Base-by-base conservation (phyloP, 2,329 filamentous ascomycete species). In the Sphaceloma murrayae region DNA sequence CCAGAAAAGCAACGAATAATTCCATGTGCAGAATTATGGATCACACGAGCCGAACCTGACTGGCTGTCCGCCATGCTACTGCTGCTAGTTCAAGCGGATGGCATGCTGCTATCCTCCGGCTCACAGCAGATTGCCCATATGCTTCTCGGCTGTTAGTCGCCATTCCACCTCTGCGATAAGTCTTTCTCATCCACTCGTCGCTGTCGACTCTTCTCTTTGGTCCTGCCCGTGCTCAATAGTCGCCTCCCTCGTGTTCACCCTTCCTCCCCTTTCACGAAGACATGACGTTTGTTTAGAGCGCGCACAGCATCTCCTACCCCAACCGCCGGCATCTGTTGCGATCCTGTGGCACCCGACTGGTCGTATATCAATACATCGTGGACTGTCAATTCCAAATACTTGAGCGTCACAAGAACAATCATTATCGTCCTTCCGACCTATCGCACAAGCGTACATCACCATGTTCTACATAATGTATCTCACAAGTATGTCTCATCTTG, bases 381-480 rank as follows among this genome's bases (percentile, higher is more conserved):
- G 24, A 30, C 22, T 16, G 18, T 9, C 22, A 38, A 40, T 40
- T 40, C 36, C 36, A 40, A 40, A 40, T 40, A 22, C 27, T 40
- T 40, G n/a, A 19, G 11, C 27, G 36, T 27, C 22, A 27, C 36
- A 40, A 40, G 36, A n/a, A n/a, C n/a, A n/a, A n/a, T 38, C 19
- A 38, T 22, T 7, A 11, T 19, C 19, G 16, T 11, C 21, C 21
- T 22, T 19, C 9, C 5, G 7, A 40, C 36, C 36, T 26, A 34
- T 36, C 27, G 42, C 42, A 34, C 27, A 34, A 34, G 21, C 31
- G 18, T 24, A n/a, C 11, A 27, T 16, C 22, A 45, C 30, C 10
- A 46, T 40, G 60, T 63, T 60, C 53, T 61, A 63, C 53, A 58
- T 59, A 31, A 72, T 72, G 68, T 75, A 73, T 72, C 70, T 75